Evolutionary conservation across 208 protist species (phyloP).

Genomic region (Histomonas meleagridis): DNA sequence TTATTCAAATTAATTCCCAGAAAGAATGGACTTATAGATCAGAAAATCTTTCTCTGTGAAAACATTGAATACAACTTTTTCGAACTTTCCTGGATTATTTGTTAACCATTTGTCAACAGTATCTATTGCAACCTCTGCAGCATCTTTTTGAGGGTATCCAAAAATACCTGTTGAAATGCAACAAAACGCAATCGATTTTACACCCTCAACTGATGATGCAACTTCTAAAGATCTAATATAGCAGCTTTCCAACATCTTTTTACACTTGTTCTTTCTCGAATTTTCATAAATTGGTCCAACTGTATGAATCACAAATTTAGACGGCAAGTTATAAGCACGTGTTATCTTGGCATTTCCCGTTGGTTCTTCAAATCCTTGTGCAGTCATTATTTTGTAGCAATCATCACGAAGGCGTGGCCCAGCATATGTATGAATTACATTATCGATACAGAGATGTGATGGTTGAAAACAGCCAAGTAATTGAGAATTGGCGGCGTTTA

Average conservation of each 20-base stretch:
- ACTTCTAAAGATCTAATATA: no score
- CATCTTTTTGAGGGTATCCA: constrained; percentile 36
- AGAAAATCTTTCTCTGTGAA: no score
- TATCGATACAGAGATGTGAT: constrained; percentile 54
- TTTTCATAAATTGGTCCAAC: no score
- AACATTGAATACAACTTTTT: no score
- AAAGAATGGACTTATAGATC: no score
- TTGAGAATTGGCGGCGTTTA: constrained; percentile 48
- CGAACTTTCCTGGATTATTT: no score
- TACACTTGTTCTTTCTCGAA: no score
- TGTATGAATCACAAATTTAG: constrained; percentile 47
- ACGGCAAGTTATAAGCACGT: constrained; percentile 46
- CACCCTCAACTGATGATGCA: no score
- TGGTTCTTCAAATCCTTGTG: background rate
- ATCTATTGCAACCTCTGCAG: constrained; percentile 31
- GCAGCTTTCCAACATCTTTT: no score
- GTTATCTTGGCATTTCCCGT: constrained; percentile 42
- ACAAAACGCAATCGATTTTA: constrained; percentile 37
- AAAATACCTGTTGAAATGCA: constrained; percentile 48
- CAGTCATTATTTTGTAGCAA: constrained; percentile 44
- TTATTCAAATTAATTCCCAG: no score
- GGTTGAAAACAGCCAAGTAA: constrained; percentile 49
- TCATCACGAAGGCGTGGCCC: constrained; percentile 38
- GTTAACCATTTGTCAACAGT: constrained; percentile 28
- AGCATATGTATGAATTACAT: constrained; percentile 43